Evolutionary conservation across 2,329 filamentous ascomycete genomes (phyloP), one percentile per base, ranked within the genome.

Genomic region (Dothiorella sarmentorum): DNA sequence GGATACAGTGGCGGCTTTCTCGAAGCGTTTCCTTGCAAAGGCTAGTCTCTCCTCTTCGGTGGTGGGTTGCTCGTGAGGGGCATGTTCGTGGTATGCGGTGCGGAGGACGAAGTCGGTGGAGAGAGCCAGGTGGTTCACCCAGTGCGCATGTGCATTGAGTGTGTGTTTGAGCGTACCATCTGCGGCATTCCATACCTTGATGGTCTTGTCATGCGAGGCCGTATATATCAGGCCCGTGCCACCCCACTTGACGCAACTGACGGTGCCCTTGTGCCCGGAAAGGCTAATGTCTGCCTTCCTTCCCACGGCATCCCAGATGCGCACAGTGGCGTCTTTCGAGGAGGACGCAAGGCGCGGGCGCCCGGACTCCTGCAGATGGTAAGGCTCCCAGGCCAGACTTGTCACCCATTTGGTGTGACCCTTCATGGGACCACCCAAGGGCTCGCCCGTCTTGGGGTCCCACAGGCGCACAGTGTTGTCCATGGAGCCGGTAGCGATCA

Each of bases 231-330:
- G 27, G 42, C 91, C 91, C 1, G 86, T 88, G n/a, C 93, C 93
- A 59, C 94, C 94, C 94, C 94, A 99, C 66, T 87, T 87, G 3
- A 97, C 91, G 71, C 92, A 97, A 44, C 89, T 91, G 15, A 97
- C 90, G 47, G 86, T 90, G 43, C 86, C 87, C 76, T 91, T 94
- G 78, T 99, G 94, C 3, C 93, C 93, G 4, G 87, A 89, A 26
- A 97, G 79, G 2, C 93, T 88, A 67, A 89, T 85, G 67, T 97
- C 91, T 1, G 89, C 90, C 42, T 82, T 83, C 37, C 90, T 87
- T 6, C 87, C 85, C 60, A 91, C 87, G 29, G 87, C 87, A 61
- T 92, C 84, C 91, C 92, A 97, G 49, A 97, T 82, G 37, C 93
- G 82, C 40, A 96, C 85, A 0, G 93, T 97, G 20, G 85, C 84